These are phyloP conservation scores for Diutina scorzettiae DNA, from an alignment of 1,139 yeast genomes.

Conservation along the genomic window DNA sequence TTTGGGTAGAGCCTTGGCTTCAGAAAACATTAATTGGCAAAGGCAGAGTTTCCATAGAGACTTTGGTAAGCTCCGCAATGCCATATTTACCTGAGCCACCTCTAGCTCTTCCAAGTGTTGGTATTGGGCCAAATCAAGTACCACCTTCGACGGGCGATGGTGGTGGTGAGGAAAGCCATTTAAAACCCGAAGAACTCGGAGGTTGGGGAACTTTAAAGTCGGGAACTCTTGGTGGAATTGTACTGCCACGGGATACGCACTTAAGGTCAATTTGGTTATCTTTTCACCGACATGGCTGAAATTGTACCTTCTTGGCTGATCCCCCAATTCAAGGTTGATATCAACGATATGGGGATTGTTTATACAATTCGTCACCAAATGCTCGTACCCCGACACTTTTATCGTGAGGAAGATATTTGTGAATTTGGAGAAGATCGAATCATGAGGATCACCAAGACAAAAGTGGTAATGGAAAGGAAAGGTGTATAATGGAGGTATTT, in stretches of 20 bases:
- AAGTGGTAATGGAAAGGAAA: neutral
- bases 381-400: slow-evolving; percentile 1
- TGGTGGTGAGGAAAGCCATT: neutral
- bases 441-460: neutral
- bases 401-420: neutral
- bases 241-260: neutral
- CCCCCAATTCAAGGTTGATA: neutral
- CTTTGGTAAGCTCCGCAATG: neutral
- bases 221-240: neutral
- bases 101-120: neutral
- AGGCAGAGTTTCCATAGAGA: neutral
- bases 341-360: neutral
- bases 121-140: neutral
- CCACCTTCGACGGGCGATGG: neutral
- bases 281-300: neutral
- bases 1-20: neutral
- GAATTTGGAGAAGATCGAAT: neutral
- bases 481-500: neutral
- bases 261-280: neutral
- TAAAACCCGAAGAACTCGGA: neutral
- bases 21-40: neutral
- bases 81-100: slow-evolving; percentile 1
- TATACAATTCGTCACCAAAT: neutral
- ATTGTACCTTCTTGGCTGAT: neutral
- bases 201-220: neutral